Evolutionary conservation across 345 rosid species (phyloP), one percentile per base, ranked within the genome.

Genomic region (Isatis tinctoria): DNA sequence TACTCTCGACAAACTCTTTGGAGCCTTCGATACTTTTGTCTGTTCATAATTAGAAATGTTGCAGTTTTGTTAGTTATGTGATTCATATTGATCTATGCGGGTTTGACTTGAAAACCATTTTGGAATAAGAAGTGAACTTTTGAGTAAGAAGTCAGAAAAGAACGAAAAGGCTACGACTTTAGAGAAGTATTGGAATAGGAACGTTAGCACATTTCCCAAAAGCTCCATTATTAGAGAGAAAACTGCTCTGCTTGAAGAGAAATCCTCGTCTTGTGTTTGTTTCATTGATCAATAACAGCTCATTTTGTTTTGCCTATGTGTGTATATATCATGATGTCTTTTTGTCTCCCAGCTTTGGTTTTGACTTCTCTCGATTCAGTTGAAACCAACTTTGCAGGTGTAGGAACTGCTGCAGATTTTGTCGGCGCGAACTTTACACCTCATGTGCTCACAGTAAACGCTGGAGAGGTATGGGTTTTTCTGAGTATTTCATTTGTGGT

Each of bases 351-450:
- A 28, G 32, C 63, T 75, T 17, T 52, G 44, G 48, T 63, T 56
- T 30, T 63, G 66, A 36, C 45, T 37, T 57, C 6, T 64, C 26
- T 45, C 0, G 67, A 44, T 45, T 64, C 60, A 76, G 74, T 70
- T 44, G 74, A 76, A 36, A 56, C 75, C 16, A 69, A 47, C 35
- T 30, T 65, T 10, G 72, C 43, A 70, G 81, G 60, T 70, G 67
- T 69, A 86, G 99, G 92, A 72, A 86, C 10, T 43, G 40, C 83
- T 39, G 84, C 87, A 13, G 85, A 87, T 86, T 85, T 82, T 22
- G 90, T 86, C 22, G 97, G 97, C 36, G 89, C 89, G n/a, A 88
- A 92, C 84, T 95, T 95, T 83, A 95, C 89, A 0, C 97, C 99
- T 60, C 97, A 95, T 79, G 84, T 95, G 52, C 72, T 95, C 74